Evolutionary conservation across 2,329 filamentous ascomycete genomes (phyloP), one percentile per base, ranked within the genome.

Genomic region (Sporothrix pallida): DNA sequence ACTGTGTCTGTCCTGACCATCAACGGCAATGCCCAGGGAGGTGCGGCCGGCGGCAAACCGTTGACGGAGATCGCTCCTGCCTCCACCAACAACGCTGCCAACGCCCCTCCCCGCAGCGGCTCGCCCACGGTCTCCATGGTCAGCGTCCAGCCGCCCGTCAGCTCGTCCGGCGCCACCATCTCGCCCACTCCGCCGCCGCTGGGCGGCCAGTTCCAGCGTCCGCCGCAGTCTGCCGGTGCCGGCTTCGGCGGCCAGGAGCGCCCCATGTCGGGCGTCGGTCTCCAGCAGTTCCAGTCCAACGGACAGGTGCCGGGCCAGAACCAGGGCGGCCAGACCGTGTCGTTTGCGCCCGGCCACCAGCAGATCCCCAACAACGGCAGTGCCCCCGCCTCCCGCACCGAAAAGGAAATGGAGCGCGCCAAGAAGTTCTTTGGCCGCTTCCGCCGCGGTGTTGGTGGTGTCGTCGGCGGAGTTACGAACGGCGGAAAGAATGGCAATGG

Each of bases 351-450:
- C 26, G 7, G 17, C 70, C 44, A 65, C 20, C 52, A 70, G 54
- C 73, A 74, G 46, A 60, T 13, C 15, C 52, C 13, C 23, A 26
- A 48, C 20, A 2, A 60, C 15, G 8, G 48, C 26, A 10, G 15
- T 4, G 67, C 50, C 68, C 50, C 46, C 17, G 67, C 44, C 17
- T 70, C 67, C 0, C 72, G 72, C 26, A 70, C 73, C 4, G 75
- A 76, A 15, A 78, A 78, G 67, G 74, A 77, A n/a, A 76, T 77
- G 26, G 74, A 74, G 12, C 77, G 78, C 48, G 67, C 76, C 42
- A 78, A 78, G 17, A 79, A 78, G 67, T 52, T 77, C 20, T 73
- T 76, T 68, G 74, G 68, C 60, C 69, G 70, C 0, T 72, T 77
- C 50, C 74, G 74, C 17, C 74, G 75, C 26, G 13, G n/a, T 62